A percentile compares a stretch with the other conserved stretches of the same genome.
Evolutionary conservation across 805 yeast genomes (phyloP).

Genomic region (Jamesozyma piceae): DNA sequence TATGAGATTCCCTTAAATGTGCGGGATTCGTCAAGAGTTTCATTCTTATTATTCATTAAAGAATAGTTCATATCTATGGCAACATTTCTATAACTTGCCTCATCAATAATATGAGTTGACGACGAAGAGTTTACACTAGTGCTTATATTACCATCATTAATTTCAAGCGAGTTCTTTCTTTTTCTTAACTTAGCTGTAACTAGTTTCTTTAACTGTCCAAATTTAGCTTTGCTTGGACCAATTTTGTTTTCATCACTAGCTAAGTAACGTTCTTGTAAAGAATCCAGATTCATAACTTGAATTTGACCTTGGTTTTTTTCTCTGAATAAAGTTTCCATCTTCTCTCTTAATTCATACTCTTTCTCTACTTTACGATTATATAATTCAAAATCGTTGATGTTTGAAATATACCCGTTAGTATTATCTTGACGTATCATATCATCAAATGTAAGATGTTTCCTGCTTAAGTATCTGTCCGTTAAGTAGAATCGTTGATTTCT

Average conservation of each 20-base stretch:
- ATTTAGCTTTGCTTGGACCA: not conserved
- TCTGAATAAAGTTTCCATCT: conserved; percentile 15
- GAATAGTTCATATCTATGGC: conserved; percentile 14
- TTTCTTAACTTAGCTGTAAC: not conserved
- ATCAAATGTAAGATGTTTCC: not conserved
- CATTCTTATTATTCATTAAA: not conserved
- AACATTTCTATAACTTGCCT: conserved; percentile 16
- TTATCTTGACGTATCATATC: conserved; percentile 5
- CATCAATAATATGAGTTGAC: conserved; percentile 13
- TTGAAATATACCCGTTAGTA: conserved; percentile 17
- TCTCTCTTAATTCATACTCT: conserved; percentile 27
- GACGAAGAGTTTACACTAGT: not conserved
- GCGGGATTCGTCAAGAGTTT: not conserved
- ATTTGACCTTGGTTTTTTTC: conserved; percentile 12
- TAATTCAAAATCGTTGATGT: conserved; percentile 24
- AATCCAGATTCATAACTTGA: conserved; percentile 12
- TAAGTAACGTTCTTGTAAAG: conserved; percentile 10
- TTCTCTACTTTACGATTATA: conserved; percentile 30
- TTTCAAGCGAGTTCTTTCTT: not conserved
- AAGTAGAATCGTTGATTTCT: conserved; percentile 18
- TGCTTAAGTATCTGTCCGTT: conserved; percentile 12
- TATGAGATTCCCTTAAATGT: not conserved
- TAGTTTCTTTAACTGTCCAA: not conserved
- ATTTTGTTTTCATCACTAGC: conserved; percentile 8
- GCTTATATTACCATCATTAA: not conserved